Conservation (phyloP, 2,329 filamentous ascomycete genomes). For the Cryoendolithus antarcticus region DNA sequence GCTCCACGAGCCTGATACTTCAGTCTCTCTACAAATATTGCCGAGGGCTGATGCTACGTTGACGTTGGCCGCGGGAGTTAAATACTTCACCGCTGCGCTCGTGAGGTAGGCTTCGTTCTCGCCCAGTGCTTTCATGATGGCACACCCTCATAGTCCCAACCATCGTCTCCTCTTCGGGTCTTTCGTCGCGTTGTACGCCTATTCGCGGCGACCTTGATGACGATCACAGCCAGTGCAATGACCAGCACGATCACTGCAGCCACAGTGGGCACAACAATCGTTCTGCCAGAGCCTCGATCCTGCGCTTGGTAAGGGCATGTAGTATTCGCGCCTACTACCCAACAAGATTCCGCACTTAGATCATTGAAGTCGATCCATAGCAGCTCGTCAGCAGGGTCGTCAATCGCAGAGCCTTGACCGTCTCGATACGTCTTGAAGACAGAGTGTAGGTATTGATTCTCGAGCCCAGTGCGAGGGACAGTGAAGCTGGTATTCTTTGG, state of each 20-base stretch:
- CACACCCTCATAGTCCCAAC: slow-evolving; percentile 58
- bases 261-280: slow-evolving; percentile 49
- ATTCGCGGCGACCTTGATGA: slow-evolving; percentile 54
- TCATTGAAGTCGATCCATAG: slow-evolving; percentile 53
- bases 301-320: slow-evolving; percentile 44
- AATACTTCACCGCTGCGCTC: too few species aligned
- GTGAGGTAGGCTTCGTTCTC: too few species aligned
- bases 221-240: slow-evolving; percentile 47
- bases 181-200: slow-evolving; percentile 39
- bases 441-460: slow-evolving; percentile 46
- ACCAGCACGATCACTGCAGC: slow-evolving; percentile 51
- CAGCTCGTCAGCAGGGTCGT: slow-evolving; percentile 18
- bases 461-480: slow-evolving; percentile 48
- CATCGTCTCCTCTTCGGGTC: slow-evolving; percentile 32
- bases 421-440: slow-evolving; percentile 14
- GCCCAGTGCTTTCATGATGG: slow-evolving; percentile 25
- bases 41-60: too few species aligned
- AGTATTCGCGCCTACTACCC: slow-evolving; percentile 44
- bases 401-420: not conserved
- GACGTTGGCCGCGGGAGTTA: too few species aligned
- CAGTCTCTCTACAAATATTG: too few species aligned
- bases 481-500: slow-evolving; percentile 38
- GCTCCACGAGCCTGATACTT: too few species aligned
- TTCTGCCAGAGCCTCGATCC: slow-evolving; percentile 26
- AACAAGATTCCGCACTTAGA: slow-evolving; percentile 44